Evolutionary conservation across 1,139 yeast genomes (phyloP), one percentile per base, ranked within the genome.

Genomic region (Saccharomyces hybrid): DNA sequence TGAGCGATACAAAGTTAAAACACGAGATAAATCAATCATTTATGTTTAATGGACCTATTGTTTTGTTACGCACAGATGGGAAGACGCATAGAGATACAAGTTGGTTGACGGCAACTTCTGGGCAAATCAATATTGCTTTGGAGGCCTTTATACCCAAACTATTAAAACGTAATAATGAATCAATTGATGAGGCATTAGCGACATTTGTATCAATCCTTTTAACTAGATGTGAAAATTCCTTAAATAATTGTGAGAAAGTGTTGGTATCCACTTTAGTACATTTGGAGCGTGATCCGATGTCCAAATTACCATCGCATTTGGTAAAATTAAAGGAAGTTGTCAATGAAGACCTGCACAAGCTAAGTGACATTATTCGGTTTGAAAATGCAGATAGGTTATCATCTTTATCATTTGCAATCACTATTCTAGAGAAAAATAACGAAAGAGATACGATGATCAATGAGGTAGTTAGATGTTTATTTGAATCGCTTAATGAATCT

Each of bases 31-130:
- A 42, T 20, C 16, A 32, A 46, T 23, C 16, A 13, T n/a, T 41
- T 20, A 26, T n/a, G 16, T n/a, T 49, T 16, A 47, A 28, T 14
- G 34, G 28, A 13, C 25, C 42, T 7, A 50, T 27, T 32, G 34
- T 47, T 25, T 23, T 38, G 20, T 13, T 5, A 29, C 7, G 9
- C n/a, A 69, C 34, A 27, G 44, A 47, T 32, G 7, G 26, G 32
- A 23, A 47, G 32, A 6, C 20, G 1, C 81, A 77, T 57, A 73
- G 90, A 59, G 76, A 82, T 1, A 70, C 72, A 11, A 66, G 80
- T 8, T 88, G 96, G 96, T 68, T 85, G 23, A 72, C 66, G 20
- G 88, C 84, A 0, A 84, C 91, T 0, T 74, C 85, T 1, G 72
- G 73, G 32, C 93, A 88, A 62, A 74, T 87, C 26, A 78, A 59